Evolutionary conservation across 208 protist species (phyloP).

Genomic region (Acanthamoeba polyphaga): DNA sequence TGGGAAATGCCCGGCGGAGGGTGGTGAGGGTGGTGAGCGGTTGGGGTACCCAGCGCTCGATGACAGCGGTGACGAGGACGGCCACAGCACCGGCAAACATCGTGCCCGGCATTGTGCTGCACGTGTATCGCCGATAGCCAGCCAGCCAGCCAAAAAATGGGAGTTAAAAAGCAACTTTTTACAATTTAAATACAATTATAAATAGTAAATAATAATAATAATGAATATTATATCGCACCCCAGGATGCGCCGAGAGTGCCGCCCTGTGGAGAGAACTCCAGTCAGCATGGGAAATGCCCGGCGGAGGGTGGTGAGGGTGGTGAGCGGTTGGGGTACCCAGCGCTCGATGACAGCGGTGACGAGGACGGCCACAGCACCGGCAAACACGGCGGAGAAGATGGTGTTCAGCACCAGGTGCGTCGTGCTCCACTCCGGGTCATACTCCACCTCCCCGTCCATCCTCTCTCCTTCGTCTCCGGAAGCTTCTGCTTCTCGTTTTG

Average conservation of each 20-base stretch:
- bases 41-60: no score
- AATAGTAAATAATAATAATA: background rate
- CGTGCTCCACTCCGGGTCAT: conserved; percentile 40
- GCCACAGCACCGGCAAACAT: conserved; percentile 42
- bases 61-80: no score
- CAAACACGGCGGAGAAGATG: conserved; percentile 18
- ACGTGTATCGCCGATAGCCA: background rate
- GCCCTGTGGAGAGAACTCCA: background rate
- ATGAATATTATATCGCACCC: conserved; percentile 10
- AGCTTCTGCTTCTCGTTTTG: background rate
- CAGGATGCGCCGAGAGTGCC: conserved; percentile 29
- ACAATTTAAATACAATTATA: background rate
- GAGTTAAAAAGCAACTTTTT: background rate
- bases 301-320: background rate
- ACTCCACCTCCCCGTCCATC: conserved; percentile 64
- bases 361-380: conserved; percentile 12
- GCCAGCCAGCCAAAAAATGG: background rate
- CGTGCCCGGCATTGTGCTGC: conserved; percentile 24
- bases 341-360: conserved; percentile 41
- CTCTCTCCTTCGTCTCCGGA: background rate
- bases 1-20: no score
- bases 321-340: background rate
- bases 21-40: no score
- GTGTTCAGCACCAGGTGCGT: conserved; percentile 50
- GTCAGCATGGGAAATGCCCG: background rate